These are phyloP conservation scores for Cladophialophora bantiana DNA, from an alignment of 2,329 filamentous ascomycete genomes.

Conservation along the genomic window DNA sequence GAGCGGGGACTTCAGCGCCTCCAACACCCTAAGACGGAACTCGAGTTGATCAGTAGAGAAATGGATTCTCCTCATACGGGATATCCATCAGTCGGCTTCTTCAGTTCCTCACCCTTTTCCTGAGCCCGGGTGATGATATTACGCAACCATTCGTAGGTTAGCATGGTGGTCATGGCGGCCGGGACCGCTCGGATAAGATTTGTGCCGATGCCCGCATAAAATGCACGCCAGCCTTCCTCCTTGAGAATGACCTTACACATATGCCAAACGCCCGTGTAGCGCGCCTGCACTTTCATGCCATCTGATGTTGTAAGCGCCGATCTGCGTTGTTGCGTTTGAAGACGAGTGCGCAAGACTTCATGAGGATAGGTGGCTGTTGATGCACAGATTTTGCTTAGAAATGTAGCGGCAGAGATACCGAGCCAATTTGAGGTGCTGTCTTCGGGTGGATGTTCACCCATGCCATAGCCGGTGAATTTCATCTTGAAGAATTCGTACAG, in stretches of 20 bases:
- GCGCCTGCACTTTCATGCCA: constrained; percentile 61
- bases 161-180: constrained; percentile 94
- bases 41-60: constrained; percentile 1
- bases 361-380: constrained; percentile 97
- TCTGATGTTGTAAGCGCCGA: constrained; percentile 63
- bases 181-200: constrained; percentile 97
- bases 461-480: constrained; percentile 85
- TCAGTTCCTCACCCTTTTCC: constrained; percentile 49
- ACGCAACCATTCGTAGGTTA: constrained; percentile 86
- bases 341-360: constrained; percentile 89
- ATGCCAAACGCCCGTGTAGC: constrained; percentile 78
- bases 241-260: constrained; percentile 84
- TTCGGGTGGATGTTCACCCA: constrained; percentile 71
- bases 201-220: constrained; percentile 96
- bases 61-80: constrained; percentile 14
- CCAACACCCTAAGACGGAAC: constrained; percentile 17
- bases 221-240: constrained; percentile 95
- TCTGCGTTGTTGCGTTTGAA: constrained; percentile 86
- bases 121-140: constrained; percentile 62
- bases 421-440: constrained; percentile 73
- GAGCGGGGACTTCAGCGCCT: neutral
- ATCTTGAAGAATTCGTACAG: constrained; percentile 93
- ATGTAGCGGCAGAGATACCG: constrained; percentile 85
- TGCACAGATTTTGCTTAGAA: constrained; percentile 91
- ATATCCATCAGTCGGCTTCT: constrained; percentile 20